Percentiles rank a stretch among this genome's conserved stretches.
Evolutionary conservation across 495 filamentous ascomycete species (phyloP).

Genomic region (Tuber indicum): DNA sequence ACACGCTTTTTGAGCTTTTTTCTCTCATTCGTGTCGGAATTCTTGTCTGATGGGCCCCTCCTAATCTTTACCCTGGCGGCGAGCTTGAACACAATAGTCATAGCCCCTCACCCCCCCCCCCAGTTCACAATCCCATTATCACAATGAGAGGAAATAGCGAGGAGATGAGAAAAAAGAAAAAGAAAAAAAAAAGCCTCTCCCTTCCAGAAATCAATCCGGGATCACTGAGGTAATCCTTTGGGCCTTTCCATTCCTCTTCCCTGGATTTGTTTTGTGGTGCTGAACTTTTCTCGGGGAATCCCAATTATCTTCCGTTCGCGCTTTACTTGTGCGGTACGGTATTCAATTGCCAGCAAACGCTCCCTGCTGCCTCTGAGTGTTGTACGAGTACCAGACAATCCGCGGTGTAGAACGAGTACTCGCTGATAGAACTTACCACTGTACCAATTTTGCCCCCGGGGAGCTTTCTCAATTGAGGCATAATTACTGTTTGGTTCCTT

Average conservation of each 20-base stretch:
- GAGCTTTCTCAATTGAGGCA: not conserved
- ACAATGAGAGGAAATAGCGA: not conserved
- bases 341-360: not conserved
- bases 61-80: not conserved
- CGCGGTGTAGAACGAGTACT: no score
- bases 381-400: not conserved
- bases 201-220: not conserved
- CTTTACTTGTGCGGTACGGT: not conserved
- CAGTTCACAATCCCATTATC: not conserved
- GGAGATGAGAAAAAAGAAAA: not conserved
- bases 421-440: no score
- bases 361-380: not conserved
- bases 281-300: not conserved
- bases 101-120: not conserved
- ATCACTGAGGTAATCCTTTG: not conserved
- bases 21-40: not conserved
- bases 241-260: not conserved
- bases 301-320: not conserved
- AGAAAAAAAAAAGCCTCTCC: not conserved
- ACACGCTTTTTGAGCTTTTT: not conserved
- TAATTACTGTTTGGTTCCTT: not conserved
- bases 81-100: not conserved
- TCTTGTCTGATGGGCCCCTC: not conserved
- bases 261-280: not conserved
- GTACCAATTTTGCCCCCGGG: not conserved